Conservation (phyloP, 2,329 filamentous ascomycete genomes). For the Orbilia javanica region DNA sequence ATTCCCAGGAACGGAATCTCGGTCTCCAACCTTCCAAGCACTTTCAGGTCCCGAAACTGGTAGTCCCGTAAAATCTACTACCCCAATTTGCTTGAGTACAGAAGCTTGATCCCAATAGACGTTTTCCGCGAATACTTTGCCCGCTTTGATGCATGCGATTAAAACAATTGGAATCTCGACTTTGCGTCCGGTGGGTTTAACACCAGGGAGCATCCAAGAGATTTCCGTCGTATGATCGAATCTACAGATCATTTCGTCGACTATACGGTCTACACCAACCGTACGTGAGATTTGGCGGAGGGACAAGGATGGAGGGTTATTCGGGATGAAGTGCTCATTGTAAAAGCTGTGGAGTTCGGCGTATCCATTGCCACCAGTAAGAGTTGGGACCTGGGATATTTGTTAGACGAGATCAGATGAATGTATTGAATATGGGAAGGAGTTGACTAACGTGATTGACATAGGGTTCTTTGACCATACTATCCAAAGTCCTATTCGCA, state of each 20-base stretch:
- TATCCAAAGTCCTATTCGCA: conserved; percentile 81
- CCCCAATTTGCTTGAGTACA: conserved; percentile 72
- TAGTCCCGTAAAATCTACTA: conserved; percentile 66
- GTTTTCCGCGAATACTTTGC: conserved; percentile 77
- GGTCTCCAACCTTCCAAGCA: conserved; percentile 60
- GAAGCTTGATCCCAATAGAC: conserved; percentile 78
- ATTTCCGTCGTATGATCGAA: conserved; percentile 75
- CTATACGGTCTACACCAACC: conserved; percentile 77
- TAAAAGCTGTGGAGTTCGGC: conserved; percentile 76
- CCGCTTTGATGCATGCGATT: conserved; percentile 76
- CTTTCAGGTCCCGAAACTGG: conserved; percentile 60
- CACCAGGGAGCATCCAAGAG: conserved; percentile 75
- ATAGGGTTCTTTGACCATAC: conserved; percentile 83
- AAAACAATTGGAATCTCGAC: conserved; percentile 75
- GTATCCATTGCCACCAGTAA: conserved; percentile 78
- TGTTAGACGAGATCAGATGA: no score
- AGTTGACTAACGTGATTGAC: conserved; percentile 71
- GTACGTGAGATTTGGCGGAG: conserved; percentile 79
- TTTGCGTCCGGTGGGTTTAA: conserved; percentile 71
- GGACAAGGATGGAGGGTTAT: conserved; percentile 76
- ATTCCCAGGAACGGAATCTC: conserved; percentile 38
- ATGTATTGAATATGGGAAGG: background rate
- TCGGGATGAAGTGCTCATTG: conserved; percentile 79
- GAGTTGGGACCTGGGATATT: conserved; percentile 41
- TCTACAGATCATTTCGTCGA: conserved; percentile 77